These are phyloP conservation scores for Ophiostoma pallidulum DNA, from an alignment of 2,329 filamentous ascomycete genomes.

Conservation along the genomic window DNA sequence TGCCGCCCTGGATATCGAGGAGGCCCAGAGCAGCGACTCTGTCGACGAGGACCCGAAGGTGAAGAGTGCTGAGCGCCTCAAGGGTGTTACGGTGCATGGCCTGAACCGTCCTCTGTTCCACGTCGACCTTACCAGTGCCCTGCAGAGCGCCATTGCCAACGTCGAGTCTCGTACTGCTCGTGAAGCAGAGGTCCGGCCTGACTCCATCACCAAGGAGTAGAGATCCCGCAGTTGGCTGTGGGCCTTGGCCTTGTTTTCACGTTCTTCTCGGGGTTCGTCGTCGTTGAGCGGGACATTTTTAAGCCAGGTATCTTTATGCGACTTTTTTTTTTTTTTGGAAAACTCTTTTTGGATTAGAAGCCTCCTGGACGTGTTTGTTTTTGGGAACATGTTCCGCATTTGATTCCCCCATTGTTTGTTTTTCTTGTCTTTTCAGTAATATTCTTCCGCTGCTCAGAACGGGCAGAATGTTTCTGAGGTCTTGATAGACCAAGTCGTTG, in stretches of 20 bases:
- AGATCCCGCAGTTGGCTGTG: too few relatives aligned
- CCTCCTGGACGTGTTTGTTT: neutral
- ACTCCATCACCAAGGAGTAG: constrained; percentile 6
- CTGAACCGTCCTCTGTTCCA: constrained; percentile 89
- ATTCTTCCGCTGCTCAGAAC: neutral
- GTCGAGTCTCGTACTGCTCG: constrained; percentile 46
- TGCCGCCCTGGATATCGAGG: constrained; percentile 18
- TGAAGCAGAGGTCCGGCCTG: constrained; percentile 10
- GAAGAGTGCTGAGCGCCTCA: constrained; percentile 1
- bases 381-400: neutral
- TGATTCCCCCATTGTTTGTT: constrained; percentile 11
- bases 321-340: neutral
- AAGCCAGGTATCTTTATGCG: too few relatives aligned
- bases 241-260: too few relatives aligned
- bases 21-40: constrained; percentile 17
- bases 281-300: too few relatives aligned
- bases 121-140: constrained; percentile 77
- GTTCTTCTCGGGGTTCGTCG: too few relatives aligned
- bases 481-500: too few relatives aligned
- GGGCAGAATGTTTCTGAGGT: too few relatives aligned
- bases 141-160: constrained; percentile 80
- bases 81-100: constrained; percentile 62
- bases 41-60: constrained; percentile 29
- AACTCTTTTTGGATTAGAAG: neutral
- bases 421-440: neutral